Evolutionary conservation across 495 filamentous ascomycete genomes (phyloP), one percentile per base, ranked within the genome.

Genomic region (Tuber melanosporum): DNA sequence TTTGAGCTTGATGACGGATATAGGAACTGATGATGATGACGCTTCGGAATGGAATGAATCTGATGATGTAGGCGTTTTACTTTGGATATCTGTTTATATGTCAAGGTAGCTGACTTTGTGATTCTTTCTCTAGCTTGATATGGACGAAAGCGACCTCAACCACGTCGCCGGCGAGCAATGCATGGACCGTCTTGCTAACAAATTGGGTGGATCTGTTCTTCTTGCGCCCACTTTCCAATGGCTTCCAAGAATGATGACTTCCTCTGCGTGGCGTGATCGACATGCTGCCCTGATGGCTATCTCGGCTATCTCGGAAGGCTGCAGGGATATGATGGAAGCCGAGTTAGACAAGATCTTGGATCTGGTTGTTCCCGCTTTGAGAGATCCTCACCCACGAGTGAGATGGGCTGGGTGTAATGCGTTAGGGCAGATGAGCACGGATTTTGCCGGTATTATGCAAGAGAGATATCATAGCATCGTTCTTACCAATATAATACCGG

Each of bases 201-300:
- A 97, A 85, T 91, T 99, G 49, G 95, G 95, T 52, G 96, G 96
- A 32, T 86, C 90, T 77, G 89, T 91, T 39, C 90, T 99, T 76
- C 88, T 99, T 47, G 92, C 91, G 46, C 93, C 95, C n/a, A 97
- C 95, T 5, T 99, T 98, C 84, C 89, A 90, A 79, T 98, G 95
- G 96, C 91, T 99, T 66, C 96, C 96, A 3, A 89, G 93, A 47
- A 98, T 99, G 96, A 95, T 98, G 90, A 92, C 91, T 42, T 98
- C 96, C 26, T 91, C 92, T 76, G 89, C 92, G 66, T 99, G 96
- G 96, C 91, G 93, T 82, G 95, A 99, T 84, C 90, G 95, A 70
- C 96, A 99, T 84, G 96, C 96, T 14, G 95, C 96, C 75, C 90
- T 99, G 73, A 99, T 99, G 96, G 96, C 96, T 14, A 97, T 99